Base-by-base conservation (phyloP, 768 basidiomycete species). In the Sporobolomyces phaffii region DNA sequence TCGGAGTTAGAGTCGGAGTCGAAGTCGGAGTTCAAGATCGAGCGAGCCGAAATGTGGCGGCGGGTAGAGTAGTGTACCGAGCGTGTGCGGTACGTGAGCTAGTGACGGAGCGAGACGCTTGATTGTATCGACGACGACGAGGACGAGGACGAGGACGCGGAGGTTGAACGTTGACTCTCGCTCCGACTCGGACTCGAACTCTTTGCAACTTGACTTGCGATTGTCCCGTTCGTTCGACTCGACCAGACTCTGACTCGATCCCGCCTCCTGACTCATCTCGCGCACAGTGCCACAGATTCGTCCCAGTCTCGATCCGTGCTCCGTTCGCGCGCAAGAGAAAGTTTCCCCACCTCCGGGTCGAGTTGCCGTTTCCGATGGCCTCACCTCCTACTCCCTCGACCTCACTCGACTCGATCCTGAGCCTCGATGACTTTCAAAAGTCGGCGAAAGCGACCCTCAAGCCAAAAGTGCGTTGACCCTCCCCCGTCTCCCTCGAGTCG, bases 371-470 rank as follows among this genome's bases (percentile, higher is more conserved):
- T 8, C n/a, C 44, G 38, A 65, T 65, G 64, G 22, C 56, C 7
- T 14, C 49, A 5, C 50, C 60, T 1, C 64, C 64, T 1, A 47
- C 50, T 0, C 64, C 64, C 4, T 22, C 26, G 10, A 54, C 58
- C 5, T 51, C 64, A 0, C 44, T 65, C 24, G 26, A 29, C 20
- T 40, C 57, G 4, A 51, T 65, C 26, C 28, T 65, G 41, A 43
- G 17, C 43, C 58, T 65, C 4, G 18, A 31, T 28, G 64, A 65
- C 34, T 54, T 65, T 13, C 50, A 53, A 24, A 26, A 8, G 5
- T 29, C 44, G 5, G 64, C 64, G 1, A 13, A 65, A 26, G 49
- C 18, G 41, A 60, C 64, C 1, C 51, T 65, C 38, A 60, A 65
- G 44, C 64, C 64, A 2, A 60, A 65, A 44, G 49, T 51, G 26